Conservation (phyloP, 768 basidiomycete genomes). For the Lyophyllum decastes region DNA sequence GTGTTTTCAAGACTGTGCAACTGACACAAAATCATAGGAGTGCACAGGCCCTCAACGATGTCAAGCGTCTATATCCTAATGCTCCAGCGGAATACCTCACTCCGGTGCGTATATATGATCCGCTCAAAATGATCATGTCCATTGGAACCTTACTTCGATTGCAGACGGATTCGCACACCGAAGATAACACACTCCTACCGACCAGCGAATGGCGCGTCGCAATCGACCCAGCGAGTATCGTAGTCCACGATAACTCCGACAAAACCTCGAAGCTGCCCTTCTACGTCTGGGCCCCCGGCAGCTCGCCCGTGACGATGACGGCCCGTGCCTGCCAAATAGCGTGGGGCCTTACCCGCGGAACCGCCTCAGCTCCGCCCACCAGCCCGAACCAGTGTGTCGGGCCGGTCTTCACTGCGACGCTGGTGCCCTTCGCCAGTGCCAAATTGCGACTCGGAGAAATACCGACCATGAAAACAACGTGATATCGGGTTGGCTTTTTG, state of each 20-base stretch:
- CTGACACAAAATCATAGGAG: conserved; percentile 25
- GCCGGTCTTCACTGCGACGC: conserved; percentile 31
- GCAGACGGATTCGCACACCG: conserved; percentile 40
- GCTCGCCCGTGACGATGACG: conserved; percentile 40
- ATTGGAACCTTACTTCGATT: neutral
- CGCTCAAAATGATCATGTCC: no score
- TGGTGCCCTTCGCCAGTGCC: conserved; percentile 41
- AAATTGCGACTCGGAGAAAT: conserved; percentile 42
- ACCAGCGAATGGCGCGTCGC: conserved; percentile 39
- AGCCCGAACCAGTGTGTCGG: conserved; percentile 36
- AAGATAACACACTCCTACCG: conserved; percentile 39
- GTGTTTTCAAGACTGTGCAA: neutral
- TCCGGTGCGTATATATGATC: conserved; percentile 28
- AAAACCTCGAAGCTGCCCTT: conserved; percentile 30
- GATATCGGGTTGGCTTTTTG: neutral
- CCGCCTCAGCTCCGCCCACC: conserved; percentile 35
- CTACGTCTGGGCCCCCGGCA: conserved; percentile 41
- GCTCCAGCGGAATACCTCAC: conserved; percentile 37
- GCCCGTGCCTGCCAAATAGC: conserved; percentile 38
- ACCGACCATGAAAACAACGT: conserved; percentile 31
- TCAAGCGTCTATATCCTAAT: conserved; percentile 34
- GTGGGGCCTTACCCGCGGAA: conserved; percentile 33
- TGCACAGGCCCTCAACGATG: conserved; percentile 36
- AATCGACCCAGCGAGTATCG: conserved; percentile 38
- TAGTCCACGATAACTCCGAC: conserved; percentile 30